phyloP scores from a whole-genome alignment of 75 land plant genomes.

The Cunninghamia lanceolata region DNA sequence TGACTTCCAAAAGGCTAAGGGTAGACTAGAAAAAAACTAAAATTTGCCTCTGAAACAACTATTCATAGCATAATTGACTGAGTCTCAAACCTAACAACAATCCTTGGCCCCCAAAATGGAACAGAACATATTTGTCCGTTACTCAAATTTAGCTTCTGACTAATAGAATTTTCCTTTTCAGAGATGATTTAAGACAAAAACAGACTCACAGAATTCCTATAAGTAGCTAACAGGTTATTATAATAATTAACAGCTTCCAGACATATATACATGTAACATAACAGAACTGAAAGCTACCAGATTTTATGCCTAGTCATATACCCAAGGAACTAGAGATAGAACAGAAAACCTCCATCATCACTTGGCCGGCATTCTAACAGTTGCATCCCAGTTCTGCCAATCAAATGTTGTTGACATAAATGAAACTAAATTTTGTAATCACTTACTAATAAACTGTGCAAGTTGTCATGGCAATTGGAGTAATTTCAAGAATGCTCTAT shows the following conservation, averaged over 20 bases:
- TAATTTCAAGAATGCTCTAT: neutral
- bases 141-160: too few species aligned
- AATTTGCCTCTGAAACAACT: neutral
- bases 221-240: neutral
- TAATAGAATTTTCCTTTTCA: neutral
- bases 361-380: neutral
- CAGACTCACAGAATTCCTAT: neutral
- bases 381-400: neutral
- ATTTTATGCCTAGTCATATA: neutral
- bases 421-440: neutral
- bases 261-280: neutral
- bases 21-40: too few species aligned
- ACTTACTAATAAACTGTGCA: neutral
- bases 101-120: neutral
- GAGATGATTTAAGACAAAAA: neutral
- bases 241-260: neutral
- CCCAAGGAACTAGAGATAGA: neutral
- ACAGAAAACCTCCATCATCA: neutral
- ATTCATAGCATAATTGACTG: neutral
- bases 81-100: neutral
- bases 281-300: neutral
- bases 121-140: too few species aligned
- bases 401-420: neutral
- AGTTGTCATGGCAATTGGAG: neutral
- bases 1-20: too few species aligned